phyloP scores from a whole-genome alignment of 306 rosid species.

The Arachis hypogaea region DNA sequence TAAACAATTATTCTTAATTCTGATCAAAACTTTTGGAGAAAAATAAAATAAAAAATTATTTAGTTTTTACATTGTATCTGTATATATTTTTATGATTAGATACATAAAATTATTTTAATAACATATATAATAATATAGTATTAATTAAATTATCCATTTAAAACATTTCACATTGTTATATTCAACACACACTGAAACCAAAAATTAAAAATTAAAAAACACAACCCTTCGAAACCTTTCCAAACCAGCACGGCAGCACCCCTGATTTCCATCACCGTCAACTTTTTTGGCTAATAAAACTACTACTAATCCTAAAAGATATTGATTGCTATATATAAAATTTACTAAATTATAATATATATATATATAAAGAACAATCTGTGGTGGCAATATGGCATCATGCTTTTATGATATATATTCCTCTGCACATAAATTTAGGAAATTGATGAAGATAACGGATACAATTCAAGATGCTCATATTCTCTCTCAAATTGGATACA shows the following conservation, averaged over 20 bases:
- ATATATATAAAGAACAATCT: neutral
- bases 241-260: neutral
- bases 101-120: too few species aligned
- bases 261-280: neutral
- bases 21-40: too few species aligned
- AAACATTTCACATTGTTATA: too few species aligned
- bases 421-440: conserved; percentile 27
- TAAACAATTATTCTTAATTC: too few species aligned
- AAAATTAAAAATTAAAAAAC: too few species aligned
- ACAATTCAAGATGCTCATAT: conserved; percentile 20
- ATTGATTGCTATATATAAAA: neutral
- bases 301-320: neutral
- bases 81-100: too few species aligned
- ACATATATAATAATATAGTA: too few species aligned
- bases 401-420: conserved; percentile 32
- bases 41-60: too few species aligned
- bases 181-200: too few species aligned
- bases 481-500: neutral
- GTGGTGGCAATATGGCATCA: neutral
- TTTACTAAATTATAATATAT: neutral
- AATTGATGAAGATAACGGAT: conserved; percentile 14
- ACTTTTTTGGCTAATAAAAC: neutral
- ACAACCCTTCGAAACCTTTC: neutral
- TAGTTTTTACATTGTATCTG: too few species aligned
- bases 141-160: too few species aligned